These are phyloP conservation scores for Fusarium fracticaudum DNA, from an alignment of 2,329 filamentous ascomycete genomes.

Conservation along the genomic window DNA sequence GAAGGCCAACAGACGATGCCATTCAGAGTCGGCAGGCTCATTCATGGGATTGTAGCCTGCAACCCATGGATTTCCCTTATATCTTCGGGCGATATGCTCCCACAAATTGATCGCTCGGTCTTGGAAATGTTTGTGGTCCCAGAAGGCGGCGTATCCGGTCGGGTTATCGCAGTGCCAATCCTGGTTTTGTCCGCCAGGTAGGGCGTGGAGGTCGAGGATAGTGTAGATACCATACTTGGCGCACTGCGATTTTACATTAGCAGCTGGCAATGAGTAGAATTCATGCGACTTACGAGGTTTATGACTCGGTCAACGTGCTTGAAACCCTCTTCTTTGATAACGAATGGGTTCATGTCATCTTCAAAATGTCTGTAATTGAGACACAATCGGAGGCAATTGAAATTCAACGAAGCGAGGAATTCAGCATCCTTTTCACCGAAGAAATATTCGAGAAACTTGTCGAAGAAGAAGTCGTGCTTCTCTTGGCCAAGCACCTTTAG, in stretches of 20 bases:
- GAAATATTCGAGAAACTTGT: slow-evolving; percentile 66
- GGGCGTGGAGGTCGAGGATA: slow-evolving; percentile 56
- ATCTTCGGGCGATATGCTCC: slow-evolving; percentile 53
- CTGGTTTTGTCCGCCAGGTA: slow-evolving; percentile 57
- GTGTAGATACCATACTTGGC: slow-evolving; percentile 54
- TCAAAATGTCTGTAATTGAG: slow-evolving; percentile 69
- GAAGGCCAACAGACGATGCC: slow-evolving; percentile 49
- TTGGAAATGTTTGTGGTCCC: slow-evolving; percentile 57
- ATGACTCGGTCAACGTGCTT: slow-evolving; percentile 60
- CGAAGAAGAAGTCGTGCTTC: slow-evolving; percentile 69
- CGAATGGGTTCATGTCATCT: slow-evolving; percentile 60
- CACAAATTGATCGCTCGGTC: slow-evolving; percentile 55
- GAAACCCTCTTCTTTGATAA: slow-evolving; percentile 59
- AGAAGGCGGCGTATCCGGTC: slow-evolving; percentile 53
- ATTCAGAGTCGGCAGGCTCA: slow-evolving; percentile 44
- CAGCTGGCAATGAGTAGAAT: rapidly evolving
- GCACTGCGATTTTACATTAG: slow-evolving; percentile 37
- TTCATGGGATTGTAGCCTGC: slow-evolving; percentile 52
- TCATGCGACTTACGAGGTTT: slow-evolving; percentile 43
- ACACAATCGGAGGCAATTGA: slow-evolving; percentile 67
- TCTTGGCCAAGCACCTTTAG: slow-evolving; percentile 62
- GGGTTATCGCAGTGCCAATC: slow-evolving; percentile 57
- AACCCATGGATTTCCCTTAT: slow-evolving; percentile 53
- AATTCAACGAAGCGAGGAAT: slow-evolving; percentile 63
- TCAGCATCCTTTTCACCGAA: slow-evolving; percentile 66